Evolutionary conservation across 1,139 yeast species (phyloP), one percentile per base, ranked within the genome.

Genomic region (Kurtzmaniella quercitrusa): DNA sequence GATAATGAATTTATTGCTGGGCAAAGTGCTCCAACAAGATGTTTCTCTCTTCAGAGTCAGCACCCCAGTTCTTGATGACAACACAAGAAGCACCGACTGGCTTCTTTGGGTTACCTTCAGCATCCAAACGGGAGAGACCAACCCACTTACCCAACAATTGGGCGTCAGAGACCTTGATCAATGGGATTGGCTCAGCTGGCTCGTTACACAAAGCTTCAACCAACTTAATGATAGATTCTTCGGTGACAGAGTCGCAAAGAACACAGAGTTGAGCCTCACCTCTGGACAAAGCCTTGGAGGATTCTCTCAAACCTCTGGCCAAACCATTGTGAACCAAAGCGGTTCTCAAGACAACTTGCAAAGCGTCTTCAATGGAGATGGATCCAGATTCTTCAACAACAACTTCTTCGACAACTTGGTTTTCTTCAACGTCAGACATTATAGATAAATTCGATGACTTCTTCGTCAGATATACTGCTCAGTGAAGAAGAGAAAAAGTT

Each of bases 61-160:
- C 95, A 87, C 98, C 98, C 98, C 98, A 93, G 94, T 88, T 85
- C 84, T 88, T 89, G 82, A 93, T 89, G 67, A 93, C 98, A 68
- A 93, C 98, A 77, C 96, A 93, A 66, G 98, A 91, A 76, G 97
- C 95, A 79, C 98, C 98, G 73, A 94, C 98, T 66, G 93, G 98
- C 89, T 93, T 93, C 84, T 98, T 89, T 79, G 98, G 97, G 83
- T 91, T 89, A 79, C 98, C 99, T 68, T 93, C 98, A 81, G 96
- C 89, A 95, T 93, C 98, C 67, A 93, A 85, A 80, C 89, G 93
- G 81, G 97, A 94, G 64, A 93, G 84, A 84, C 99, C 99, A 68
- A 98, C 98, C 99, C 98, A 93, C 82, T 93, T 98, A 83, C 99
- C 99, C 71, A 93, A 86, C 81, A 88, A 88, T 86, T 93, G 93